Conservation (phyloP, 2,329 filamentous ascomycete genomes). For the Ilyonectria sp. region DNA sequence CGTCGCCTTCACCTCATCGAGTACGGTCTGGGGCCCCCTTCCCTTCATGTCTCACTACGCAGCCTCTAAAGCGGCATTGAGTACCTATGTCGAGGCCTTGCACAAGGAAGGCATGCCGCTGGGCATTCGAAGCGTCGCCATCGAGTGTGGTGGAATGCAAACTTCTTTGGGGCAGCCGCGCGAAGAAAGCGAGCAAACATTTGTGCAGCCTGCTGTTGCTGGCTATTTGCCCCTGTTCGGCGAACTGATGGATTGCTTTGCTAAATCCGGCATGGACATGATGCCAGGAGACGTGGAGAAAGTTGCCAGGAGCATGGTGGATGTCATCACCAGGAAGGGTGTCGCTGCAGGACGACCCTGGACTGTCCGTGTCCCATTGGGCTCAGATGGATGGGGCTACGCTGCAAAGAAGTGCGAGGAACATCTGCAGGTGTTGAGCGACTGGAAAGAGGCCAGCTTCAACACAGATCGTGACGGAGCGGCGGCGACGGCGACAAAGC, state of each 20-base stretch:
- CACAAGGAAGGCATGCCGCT: conserved; percentile 49
- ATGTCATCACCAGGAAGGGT: conserved; percentile 45
- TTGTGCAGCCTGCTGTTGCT: background rate
- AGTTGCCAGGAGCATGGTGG: conserved; percentile 12
- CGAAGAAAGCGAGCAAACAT: conserved; percentile 18
- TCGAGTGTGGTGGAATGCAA: conserved; percentile 52
- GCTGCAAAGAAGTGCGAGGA: conserved; percentile 17
- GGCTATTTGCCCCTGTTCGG: conserved; percentile 18
- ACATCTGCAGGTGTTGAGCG: conserved; percentile 1
- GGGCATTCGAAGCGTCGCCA: conserved; percentile 50
- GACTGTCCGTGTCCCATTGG: conserved; percentile 15
- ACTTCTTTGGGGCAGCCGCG: conserved; percentile 49
- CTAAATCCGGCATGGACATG: background rate
- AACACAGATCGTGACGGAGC: conserved; percentile 11
- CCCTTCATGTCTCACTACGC: conserved; percentile 53
- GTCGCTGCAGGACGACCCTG: conserved; percentile 34
- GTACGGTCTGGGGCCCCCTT: conserved; percentile 45
- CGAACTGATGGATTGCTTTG: conserved; percentile 15
- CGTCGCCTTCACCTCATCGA: conserved; percentile 51
- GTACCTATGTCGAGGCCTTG: conserved; percentile 48
- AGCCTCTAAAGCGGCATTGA: conserved; percentile 50
- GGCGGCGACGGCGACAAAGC: background rate
- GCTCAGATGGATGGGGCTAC: conserved; percentile 22
- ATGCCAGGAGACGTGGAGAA: conserved; percentile 22
- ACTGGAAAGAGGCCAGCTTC: conserved; percentile 16